These are phyloP conservation scores for Pichia scutulata DNA, from an alignment of 805 yeast species.

Conservation along the genomic window DNA sequence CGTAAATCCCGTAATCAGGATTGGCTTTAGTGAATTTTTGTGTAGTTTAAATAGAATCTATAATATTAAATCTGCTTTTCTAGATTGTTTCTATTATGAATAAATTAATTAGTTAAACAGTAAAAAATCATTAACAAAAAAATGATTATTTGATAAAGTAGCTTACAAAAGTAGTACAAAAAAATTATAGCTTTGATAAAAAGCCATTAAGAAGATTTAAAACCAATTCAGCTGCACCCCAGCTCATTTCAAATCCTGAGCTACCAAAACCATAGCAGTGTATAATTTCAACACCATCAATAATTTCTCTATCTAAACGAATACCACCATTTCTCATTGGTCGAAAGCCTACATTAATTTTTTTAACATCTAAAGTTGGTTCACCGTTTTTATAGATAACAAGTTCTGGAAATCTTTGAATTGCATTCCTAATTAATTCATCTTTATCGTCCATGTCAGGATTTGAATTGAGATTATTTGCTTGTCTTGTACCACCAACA, in stretches of 20 bases:
- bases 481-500: conserved; percentile 68
- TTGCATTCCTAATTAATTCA: conserved; percentile 36
- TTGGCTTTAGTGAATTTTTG: neutral
- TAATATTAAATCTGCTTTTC: neutral
- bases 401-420: conserved; percentile 46
- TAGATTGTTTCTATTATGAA: no score
- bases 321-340: conserved; percentile 42
- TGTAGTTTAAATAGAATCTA: neutral
- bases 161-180: neutral
- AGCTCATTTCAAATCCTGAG: conserved; percentile 60
- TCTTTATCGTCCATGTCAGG: conserved; percentile 42
- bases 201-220: conserved; percentile 19
- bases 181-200: conserved; percentile 8
- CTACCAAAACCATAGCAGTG: conserved; percentile 76
- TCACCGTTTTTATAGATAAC: conserved; percentile 26
- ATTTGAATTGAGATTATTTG: conserved; percentile 28
- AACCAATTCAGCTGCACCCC: conserved; percentile 52
- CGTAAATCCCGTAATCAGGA: conserved; percentile 6
- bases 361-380: conserved; percentile 32
- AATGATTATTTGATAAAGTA: neutral
- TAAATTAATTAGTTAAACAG: no score
- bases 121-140: no score
- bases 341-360: conserved; percentile 42
- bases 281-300: conserved; percentile 27
- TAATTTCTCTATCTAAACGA: conserved; percentile 22